phyloP scores from a whole-genome alignment of 768 basidiomycete species.

The Holtermannia corniformis region DNA sequence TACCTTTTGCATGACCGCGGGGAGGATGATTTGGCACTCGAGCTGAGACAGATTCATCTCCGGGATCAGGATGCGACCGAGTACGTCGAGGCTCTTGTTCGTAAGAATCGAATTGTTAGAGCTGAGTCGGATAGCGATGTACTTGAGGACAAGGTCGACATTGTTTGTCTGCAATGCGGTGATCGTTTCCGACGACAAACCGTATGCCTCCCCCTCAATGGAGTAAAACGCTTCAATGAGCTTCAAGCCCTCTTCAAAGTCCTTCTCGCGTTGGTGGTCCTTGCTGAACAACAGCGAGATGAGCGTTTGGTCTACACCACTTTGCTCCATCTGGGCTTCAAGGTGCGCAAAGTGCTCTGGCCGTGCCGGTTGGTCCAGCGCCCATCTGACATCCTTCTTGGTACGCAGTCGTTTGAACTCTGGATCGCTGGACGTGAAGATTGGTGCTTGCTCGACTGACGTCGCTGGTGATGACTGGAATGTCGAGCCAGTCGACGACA shows the following conservation, averaged over 20 bases:
- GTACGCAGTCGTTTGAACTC: slow-evolving; percentile 58
- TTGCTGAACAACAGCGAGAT: slow-evolving; percentile 76
- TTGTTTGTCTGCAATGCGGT: slow-evolving; percentile 68
- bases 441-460: slow-evolving; percentile 24
- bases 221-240: slow-evolving; percentile 67
- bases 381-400: slow-evolving; percentile 70
- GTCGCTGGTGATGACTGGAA: slow-evolving; percentile 1
- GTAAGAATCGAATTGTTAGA: slow-evolving; percentile 84
- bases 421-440: slow-evolving; percentile 49
- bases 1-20: slow-evolving; percentile 83
- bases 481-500: slow-evolving; percentile 23
- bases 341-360: slow-evolving; percentile 77
- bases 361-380: slow-evolving; percentile 73
- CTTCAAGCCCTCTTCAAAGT: slow-evolving; percentile 69
- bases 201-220: slow-evolving; percentile 51
- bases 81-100: slow-evolving; percentile 36
- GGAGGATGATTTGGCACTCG: slow-evolving; percentile 42
- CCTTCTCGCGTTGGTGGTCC: slow-evolving; percentile 90
- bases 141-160: slow-evolving; percentile 85
- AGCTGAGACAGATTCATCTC: not conserved
- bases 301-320: slow-evolving; percentile 62
- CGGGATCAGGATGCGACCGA: not conserved
- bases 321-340: slow-evolving; percentile 81
- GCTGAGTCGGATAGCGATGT: slow-evolving; percentile 77
- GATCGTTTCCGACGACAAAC: slow-evolving; percentile 46